Evolutionary conservation across 2,329 filamentous ascomycete genomes (phyloP), one percentile per base, ranked within the genome.

Genomic region (Iodosphaeria phyllophila): DNA sequence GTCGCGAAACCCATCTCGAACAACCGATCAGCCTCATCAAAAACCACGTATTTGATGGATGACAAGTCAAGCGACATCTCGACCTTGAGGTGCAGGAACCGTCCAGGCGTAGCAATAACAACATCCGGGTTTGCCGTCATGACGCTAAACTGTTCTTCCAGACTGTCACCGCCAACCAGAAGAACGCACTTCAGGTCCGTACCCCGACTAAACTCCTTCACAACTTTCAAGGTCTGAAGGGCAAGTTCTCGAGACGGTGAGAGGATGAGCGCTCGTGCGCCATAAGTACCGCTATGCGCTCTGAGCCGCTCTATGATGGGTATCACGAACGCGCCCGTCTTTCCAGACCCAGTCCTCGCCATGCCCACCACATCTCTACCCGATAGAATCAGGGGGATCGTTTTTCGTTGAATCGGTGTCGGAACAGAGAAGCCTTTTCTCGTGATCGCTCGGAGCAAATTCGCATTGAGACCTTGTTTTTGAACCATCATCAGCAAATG

Each of bases 1-100:
- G 79, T 73, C 4, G 84, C 83, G 45, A 98, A 98, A 38, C 89
- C 91, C 86, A 98, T 93, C 46, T 98, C 89, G 49, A 98, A 98
- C 12, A 98, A 59, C 27, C 89, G 69, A 59, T 98, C 89, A 2
- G 89, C 89, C 49, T 98, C 89, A 45, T 98, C 89, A 35, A 98
- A 98, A 6, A 98, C 89, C 13, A 92, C 80, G 42, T 98, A 98
- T 37, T 71, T 67, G 32, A 98, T 74, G 4, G 82, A 92, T 1
- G 75, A 82, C n/a, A 98, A 55, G 41, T 93, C 80, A 26, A 98
- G 52, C 7, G 64, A 62, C 91, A 98, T 98, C 46, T 98, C 89
- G 12, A 95, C 86, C 52, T 95, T 91, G 34, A 98, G 53, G 59
- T 98, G 89, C 36, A 98, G 57, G 40, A 98, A 98, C 38, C 89